Conservation (phyloP, 2,329 filamentous ascomycete species). For the Coniochaeta sp. region DNA sequence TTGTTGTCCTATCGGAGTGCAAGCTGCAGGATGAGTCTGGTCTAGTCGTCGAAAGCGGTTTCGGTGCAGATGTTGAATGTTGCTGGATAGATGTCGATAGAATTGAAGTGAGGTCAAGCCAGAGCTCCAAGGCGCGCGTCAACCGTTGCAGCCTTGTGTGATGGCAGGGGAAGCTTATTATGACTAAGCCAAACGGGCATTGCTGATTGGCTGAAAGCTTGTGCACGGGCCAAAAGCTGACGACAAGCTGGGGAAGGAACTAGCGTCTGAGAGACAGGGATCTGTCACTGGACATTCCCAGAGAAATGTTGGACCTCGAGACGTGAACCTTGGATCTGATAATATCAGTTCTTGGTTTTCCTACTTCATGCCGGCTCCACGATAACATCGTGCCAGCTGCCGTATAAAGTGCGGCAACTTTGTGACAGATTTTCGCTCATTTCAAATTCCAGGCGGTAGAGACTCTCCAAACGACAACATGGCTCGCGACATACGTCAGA, state of each 20-base stretch:
- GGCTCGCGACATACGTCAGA: slow-evolving; percentile 51
- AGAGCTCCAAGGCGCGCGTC: slow-evolving; percentile 3
- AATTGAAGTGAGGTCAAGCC: not conserved
- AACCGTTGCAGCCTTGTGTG: slow-evolving; percentile 3
- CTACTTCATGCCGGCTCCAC: not conserved
- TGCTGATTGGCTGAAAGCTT: not conserved
- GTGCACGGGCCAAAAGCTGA: not conserved
- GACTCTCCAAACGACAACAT: slow-evolving; percentile 21
- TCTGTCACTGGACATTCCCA: not conserved
- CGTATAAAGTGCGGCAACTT: not conserved
- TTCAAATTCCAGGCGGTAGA: not conserved
- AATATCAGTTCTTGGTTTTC: not conserved
- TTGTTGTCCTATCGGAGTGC: slow-evolving; percentile 3
- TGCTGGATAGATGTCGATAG: not conserved
- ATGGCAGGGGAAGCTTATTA: not conserved
- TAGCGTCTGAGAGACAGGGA: not conserved
- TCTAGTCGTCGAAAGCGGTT: not conserved
- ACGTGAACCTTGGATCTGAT: not conserved
- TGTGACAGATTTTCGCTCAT: not conserved
- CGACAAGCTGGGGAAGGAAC: not conserved
- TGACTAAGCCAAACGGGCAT: not conserved
- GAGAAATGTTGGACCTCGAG: not conserved
- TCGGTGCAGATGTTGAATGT: not conserved
- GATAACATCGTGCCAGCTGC: not conserved
- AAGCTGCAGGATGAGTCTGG: not conserved